Evolutionary conservation across 495 filamentous ascomycete species (phyloP).

Genomic region (Thermochaetoides thermophila): DNA sequence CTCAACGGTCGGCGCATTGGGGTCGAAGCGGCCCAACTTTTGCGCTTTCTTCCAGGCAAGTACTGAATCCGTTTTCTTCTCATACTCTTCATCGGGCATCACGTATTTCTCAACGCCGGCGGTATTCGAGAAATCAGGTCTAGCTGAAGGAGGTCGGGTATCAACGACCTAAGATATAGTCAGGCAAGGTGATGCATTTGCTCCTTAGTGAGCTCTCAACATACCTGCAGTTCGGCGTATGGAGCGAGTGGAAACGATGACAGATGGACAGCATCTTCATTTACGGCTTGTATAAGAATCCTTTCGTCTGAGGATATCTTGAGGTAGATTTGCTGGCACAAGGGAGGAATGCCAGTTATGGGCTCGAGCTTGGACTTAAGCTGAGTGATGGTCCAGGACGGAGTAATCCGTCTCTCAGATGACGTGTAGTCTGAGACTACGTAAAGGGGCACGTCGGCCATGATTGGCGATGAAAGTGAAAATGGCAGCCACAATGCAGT

Average conservation of each 20-base stretch:
- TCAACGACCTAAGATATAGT: slow-evolving; percentile 50
- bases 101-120: slow-evolving; percentile 75
- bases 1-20: slow-evolving; percentile 55
- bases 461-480: slow-evolving; percentile 18
- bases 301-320: slow-evolving; percentile 40
- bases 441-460: slow-evolving; percentile 69
- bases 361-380: slow-evolving; percentile 84
- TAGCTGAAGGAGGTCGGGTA: slow-evolving; percentile 53
- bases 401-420: slow-evolving; percentile 79
- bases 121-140: slow-evolving; percentile 62
- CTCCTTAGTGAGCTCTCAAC: slow-evolving; percentile 17
- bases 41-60: slow-evolving; percentile 86
- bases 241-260: slow-evolving; percentile 47
- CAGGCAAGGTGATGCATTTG: slow-evolving; percentile 4
- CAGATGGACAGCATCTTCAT: slow-evolving; percentile 53
- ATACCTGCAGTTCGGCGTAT: slow-evolving; percentile 66
- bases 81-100: slow-evolving; percentile 70
- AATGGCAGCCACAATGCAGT: too few relatives aligned
- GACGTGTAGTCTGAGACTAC: slow-evolving; percentile 61
- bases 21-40: slow-evolving; percentile 89
- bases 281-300: slow-evolving; percentile 42
- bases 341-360: slow-evolving; percentile 80
- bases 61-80: slow-evolving; percentile 68
- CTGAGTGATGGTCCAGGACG: slow-evolving; percentile 78
- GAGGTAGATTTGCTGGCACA: slow-evolving; percentile 57